Percentiles rank a stretch among this genome's conserved stretches.
Conservation (phyloP, 2,329 filamentous ascomycete genomes). For the Rhynchosporium agropyri region DNA sequence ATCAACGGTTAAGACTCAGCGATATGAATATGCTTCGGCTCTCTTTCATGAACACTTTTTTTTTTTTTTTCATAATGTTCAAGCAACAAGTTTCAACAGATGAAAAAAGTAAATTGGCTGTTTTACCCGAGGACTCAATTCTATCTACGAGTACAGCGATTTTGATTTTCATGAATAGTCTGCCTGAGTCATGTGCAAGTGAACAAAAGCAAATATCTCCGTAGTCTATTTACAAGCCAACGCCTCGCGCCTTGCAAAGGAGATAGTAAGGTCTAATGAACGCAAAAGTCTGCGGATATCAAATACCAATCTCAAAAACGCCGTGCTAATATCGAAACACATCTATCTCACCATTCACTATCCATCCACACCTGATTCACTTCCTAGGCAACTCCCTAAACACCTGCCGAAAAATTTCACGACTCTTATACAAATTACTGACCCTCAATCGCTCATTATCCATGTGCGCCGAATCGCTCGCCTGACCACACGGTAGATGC, state of each 20-base stretch:
- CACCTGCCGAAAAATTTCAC: slow-evolving; percentile 86
- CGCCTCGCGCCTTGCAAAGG: background rate
- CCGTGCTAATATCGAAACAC: slow-evolving; percentile 16
- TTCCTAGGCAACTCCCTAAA: slow-evolving; percentile 55
- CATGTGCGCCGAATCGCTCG: slow-evolving; percentile 90
- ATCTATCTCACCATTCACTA: background rate
- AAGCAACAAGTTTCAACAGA: no score
- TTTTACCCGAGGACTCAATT: no score
- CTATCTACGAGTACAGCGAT: background rate
- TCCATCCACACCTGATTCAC: slow-evolving; percentile 21
- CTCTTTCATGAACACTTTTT: no score
- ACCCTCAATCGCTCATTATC: slow-evolving; percentile 93
- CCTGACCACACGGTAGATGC: slow-evolving; percentile 91
- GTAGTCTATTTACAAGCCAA: background rate
- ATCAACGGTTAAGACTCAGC: no score
- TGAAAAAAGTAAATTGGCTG: no score
- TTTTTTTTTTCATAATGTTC: no score
- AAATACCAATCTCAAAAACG: slow-evolving; percentile 3
- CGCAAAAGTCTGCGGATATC: background rate
- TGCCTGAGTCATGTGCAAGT: background rate
- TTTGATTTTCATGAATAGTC: background rate
- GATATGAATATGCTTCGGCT: no score
- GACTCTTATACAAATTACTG: slow-evolving; percentile 84
- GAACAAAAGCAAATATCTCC: slow-evolving; percentile 3
- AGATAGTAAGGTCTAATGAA: background rate